Evolutionary conservation across 78 protist species (phyloP), one percentile per base, ranked within the genome.

Genomic region (Dictyostelium capitatum): DNA sequence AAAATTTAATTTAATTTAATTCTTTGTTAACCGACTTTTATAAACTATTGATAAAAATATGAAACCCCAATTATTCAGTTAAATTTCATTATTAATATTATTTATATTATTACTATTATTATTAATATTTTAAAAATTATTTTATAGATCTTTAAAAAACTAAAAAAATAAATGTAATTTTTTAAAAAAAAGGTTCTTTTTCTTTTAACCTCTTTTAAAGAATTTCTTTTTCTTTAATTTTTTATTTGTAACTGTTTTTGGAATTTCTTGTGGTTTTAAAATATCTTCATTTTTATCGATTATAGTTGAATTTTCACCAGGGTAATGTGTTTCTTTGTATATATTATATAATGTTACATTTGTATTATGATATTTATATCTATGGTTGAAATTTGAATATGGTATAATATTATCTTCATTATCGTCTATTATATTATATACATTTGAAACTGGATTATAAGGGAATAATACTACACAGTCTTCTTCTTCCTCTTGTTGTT

Each of bases 201-300:
- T n/a, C n/a, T n/a, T n/a, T 43, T 72, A 43, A 25, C 54, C 54
- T n/a, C 54, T 72, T 72, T 72, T 43, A 72, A 72, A 43, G 79
- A 43, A 72, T 72, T n/a, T 41, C 23, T 43, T 72, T 19, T 25
- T 65, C 46, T 65, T 65, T 30, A 25, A 25, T 15, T 65, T 65
- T 65, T 65, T 65, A 23, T 65, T 65, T 30, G 73, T 25, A 12
- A 65, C 14, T 65, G 25, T n/a, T 23, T 65, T 30, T 11, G 5
- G n/a, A 23, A 23, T 30, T 65, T 65, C 43, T 1, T 19, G 73
- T 28, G 19, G 73, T 30, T 32, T 23, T 65, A 30, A 6, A 30
- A 30, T 65, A 10, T 7, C 0, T 3, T 19, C 73, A 25, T 65
- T 65, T 65, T 65, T 30, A 65, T 65, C 46, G 0, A 12, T 65